phyloP scores from a whole-genome alignment of 768 basidiomycete genomes.

The Boletales sp. region DNA sequence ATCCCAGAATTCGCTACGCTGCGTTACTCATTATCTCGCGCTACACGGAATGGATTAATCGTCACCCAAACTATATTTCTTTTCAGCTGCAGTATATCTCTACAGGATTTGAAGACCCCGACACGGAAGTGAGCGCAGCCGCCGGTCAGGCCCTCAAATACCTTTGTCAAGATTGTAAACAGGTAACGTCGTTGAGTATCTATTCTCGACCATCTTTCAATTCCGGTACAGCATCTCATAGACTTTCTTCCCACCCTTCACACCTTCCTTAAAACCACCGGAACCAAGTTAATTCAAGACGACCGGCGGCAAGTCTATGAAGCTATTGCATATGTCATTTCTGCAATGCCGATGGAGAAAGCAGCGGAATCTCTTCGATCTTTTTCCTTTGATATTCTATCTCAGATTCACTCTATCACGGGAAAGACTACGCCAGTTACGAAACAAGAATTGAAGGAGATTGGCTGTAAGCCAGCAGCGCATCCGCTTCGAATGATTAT shows the following conservation, averaged over 20 bases:
- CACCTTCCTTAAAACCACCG: constrained; percentile 78
- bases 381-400: constrained; percentile 83
- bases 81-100: constrained; percentile 90
- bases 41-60: constrained; percentile 95
- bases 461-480: constrained; percentile 55
- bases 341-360: constrained; percentile 86
- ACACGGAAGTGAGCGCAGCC: constrained; percentile 84
- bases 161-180: constrained; percentile 94
- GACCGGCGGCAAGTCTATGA: constrained; percentile 92
- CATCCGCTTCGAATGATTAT: not conserved
- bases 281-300: constrained; percentile 75
- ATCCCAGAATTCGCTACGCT: constrained; percentile 92
- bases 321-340: constrained; percentile 93
- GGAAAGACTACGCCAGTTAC: constrained; percentile 51
- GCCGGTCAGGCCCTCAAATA: constrained; percentile 96
- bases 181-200: constrained; percentile 40
- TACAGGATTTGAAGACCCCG: constrained; percentile 79
- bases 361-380: constrained; percentile 83
- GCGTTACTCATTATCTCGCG: constrained; percentile 92
- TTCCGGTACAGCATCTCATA: constrained; percentile 66
- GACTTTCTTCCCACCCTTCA: constrained; percentile 91
- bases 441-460: constrained; percentile 66
- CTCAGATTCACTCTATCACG: constrained; percentile 65
- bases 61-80: constrained; percentile 82
- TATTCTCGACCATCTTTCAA: constrained; percentile 7